These are phyloP conservation scores for Pinus tabuliformis DNA, from an alignment of 75 land plant genomes.

Conservation along the genomic window DNA sequence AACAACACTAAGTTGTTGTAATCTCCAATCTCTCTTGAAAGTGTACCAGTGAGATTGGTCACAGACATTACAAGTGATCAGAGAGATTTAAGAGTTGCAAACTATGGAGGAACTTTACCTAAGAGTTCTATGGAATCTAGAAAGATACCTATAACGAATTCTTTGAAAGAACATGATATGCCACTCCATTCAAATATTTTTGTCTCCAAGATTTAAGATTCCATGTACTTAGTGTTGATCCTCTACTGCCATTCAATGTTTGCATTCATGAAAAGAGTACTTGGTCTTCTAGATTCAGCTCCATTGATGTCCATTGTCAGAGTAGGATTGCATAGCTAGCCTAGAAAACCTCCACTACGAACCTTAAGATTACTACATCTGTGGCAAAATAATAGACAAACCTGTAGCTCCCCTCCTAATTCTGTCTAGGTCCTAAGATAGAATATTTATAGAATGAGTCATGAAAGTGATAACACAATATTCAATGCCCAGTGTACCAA, in stretches of 20 bases:
- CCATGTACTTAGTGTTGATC: too few species aligned
- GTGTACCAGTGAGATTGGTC: constrained; percentile 65
- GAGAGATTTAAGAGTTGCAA: constrained; percentile 32
- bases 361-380: too few species aligned
- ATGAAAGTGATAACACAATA: too few species aligned
- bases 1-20: constrained; percentile 19
- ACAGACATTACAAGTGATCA: constrained; percentile 52
- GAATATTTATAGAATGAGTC: too few species aligned
- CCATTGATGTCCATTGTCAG: background rate
- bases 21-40: constrained; percentile 48
- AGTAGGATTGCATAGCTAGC: background rate
- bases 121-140: constrained; percentile 39
- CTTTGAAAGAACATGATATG: constrained; percentile 28
- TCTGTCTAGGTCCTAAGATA: too few species aligned
- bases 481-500: too few species aligned
- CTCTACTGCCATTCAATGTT: too few species aligned
- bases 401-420: too few species aligned
- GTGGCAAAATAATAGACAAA: too few species aligned
- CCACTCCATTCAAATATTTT: constrained; percentile 55
- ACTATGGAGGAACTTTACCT: constrained; percentile 40
- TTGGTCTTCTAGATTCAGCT: constrained; percentile 15
- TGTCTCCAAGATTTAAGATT: constrained; percentile 13
- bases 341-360: too few species aligned
- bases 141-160: constrained; percentile 27
- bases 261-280: constrained; percentile 43